Conservation (phyloP, 352 stramenopile genomes). For the Phytopythium delawarense region DNA sequence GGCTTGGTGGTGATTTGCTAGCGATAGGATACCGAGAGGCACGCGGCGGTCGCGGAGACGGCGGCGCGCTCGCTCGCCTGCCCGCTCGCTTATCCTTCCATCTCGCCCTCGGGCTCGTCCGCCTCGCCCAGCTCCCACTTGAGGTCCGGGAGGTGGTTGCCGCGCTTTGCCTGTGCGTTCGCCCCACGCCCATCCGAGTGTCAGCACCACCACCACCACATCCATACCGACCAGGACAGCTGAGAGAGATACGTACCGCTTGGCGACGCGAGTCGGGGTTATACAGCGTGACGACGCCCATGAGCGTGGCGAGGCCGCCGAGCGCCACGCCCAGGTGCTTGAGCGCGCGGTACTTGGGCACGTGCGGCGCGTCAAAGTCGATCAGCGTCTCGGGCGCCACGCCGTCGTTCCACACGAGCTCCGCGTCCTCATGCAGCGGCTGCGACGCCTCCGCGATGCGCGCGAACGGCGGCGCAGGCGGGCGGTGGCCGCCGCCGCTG, state of each 20-base stretch:
- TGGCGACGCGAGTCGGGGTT: conserved; percentile 78
- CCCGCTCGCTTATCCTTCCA: conserved; percentile 56
- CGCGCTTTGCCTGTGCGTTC: conserved; percentile 54
- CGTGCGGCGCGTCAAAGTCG: conserved; percentile 86
- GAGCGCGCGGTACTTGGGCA: conserved; percentile 72
- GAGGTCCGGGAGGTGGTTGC: conserved; percentile 70
- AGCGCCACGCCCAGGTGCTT: conserved; percentile 60
- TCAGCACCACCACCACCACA: neutral
- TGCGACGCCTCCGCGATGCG: conserved; percentile 58
- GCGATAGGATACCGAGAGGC: conserved; percentile 5
- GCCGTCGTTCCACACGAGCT: conserved; percentile 87
- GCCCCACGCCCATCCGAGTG: neutral
- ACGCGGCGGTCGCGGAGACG: neutral
- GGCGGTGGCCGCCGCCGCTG: conserved; percentile 42
- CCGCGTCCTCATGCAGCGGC: conserved; percentile 69
- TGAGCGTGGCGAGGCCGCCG: conserved; percentile 56
- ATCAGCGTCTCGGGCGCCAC: conserved; percentile 85
- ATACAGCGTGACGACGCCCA: conserved; percentile 77
- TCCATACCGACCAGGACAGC: neutral
- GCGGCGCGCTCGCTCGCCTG: neutral
- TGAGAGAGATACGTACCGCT: conserved; percentile 40
- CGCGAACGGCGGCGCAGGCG: conserved; percentile 74
- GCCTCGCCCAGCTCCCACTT: conserved; percentile 77
- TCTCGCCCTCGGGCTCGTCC: conserved; percentile 77
- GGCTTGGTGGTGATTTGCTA: neutral